Base-by-base conservation (phyloP, 2,329 filamentous ascomycete genomes). In the Botrytis aclada region DNA sequence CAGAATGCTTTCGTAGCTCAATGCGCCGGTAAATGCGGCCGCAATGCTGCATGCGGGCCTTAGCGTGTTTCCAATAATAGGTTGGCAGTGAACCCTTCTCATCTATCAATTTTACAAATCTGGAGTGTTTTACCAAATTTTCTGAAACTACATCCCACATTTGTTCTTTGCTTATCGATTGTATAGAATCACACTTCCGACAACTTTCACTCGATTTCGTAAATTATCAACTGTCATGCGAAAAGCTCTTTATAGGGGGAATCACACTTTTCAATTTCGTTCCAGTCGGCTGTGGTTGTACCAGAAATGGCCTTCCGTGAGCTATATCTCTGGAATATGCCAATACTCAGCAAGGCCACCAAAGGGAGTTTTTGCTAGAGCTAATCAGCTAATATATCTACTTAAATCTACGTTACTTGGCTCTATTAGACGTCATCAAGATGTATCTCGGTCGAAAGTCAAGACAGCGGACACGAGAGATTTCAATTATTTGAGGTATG, bases 51-150 rank as follows among this genome's bases (percentile, higher is more conserved):
- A 41, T 67, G 65, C 65, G 37, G 32, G 18, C 54, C 29, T 56
- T 56, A 69, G 65, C 65, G 51, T 25, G 6, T 56, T 66, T 66
- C 64, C 45, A 47, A 47, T 32, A 47, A 65, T 65, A 65, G 29
- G 32, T 65, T 43, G 34, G 16, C 20, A 25, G 18, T 41, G 62
- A 64, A 29, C 62, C 5, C 29, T 43, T 64, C 22, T 37, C 43
- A 37, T 41, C 39, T 14, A 47, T 34, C 0, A 22, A n/a, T 14
- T 39, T 8, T 37, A 45, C 32, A 51, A 37, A 20, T n/a, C 9
- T 18, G 3, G 5, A 16, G 45, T 39, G 25, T 37, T 54, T 39
- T 7, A 12, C 16, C 32, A 37, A 54, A 12, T 14, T 66, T 29
- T 20, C 20, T 25, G 0, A 12, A 39, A 51, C 3, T 5, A 9